Percentiles rank a stretch among this genome's conserved stretches.
Conservation (phyloP, 345 rosid species). For the Rhizophora mangle region DNA sequence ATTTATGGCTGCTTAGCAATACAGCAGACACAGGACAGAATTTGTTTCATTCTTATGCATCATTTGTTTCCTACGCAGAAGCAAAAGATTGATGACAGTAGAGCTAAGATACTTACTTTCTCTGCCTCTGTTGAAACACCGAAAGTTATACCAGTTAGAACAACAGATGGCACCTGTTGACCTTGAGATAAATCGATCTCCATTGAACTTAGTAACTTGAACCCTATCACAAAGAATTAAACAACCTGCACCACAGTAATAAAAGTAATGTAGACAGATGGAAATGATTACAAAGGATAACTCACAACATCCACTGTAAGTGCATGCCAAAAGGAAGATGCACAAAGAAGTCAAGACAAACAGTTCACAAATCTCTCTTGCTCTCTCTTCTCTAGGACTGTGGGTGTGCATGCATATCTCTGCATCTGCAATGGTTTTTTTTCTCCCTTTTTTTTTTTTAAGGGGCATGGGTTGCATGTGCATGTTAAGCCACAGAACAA, state of each 20-base stretch:
- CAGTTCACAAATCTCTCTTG: too few relatives aligned
- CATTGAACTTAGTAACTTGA: conserved; percentile 24
- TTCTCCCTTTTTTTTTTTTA: too few relatives aligned
- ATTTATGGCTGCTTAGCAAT: too few relatives aligned
- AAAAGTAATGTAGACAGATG: background rate
- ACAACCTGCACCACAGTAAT: conserved; percentile 16
- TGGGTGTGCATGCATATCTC: too few relatives aligned
- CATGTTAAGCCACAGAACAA: too few relatives aligned
- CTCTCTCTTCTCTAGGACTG: too few relatives aligned
- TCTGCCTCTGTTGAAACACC: conserved; percentile 44
- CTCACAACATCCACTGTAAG: background rate
- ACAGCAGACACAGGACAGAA: too few relatives aligned
- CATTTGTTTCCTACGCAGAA: too few relatives aligned
- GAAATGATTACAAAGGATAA: background rate
- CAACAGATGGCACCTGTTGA: conserved; percentile 41
- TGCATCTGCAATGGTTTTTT: too few relatives aligned
- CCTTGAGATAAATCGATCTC: conserved; percentile 34
- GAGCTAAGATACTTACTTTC: conserved; percentile 26
- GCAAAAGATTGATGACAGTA: background rate
- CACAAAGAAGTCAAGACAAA: background rate
- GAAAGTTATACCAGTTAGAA: conserved; percentile 37
- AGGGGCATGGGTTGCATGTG: too few relatives aligned
- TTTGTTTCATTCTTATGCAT: too few relatives aligned
- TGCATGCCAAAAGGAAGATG: background rate
- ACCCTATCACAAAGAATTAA: conserved; percentile 12